These are phyloP conservation scores for Umbelopsis isabellina DNA, from an alignment of 192 early-diverging fungal genomes.

Conservation along the genomic window DNA sequence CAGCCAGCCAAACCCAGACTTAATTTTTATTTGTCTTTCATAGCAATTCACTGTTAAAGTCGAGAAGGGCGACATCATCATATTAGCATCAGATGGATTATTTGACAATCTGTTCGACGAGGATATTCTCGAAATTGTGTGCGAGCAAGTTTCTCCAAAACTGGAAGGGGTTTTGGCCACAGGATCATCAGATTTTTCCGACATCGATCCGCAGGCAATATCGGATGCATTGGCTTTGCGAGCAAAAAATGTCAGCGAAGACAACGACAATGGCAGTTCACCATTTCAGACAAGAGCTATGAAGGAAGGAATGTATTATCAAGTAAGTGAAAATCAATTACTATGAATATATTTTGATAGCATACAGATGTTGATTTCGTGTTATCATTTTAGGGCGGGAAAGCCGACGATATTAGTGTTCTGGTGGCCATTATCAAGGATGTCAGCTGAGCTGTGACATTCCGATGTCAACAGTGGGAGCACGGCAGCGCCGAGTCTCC, in stretches of 20 bases:
- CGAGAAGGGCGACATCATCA: constrained; percentile 89
- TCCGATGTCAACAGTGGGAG: not conserved
- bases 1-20: no score
- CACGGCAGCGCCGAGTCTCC: not conserved
- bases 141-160: constrained; percentile 35
- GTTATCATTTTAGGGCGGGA: constrained; percentile 85
- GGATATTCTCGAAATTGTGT: constrained; percentile 91
- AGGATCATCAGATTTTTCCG: constrained; percentile 21
- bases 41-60: constrained; percentile 76
- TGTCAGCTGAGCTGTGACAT: constrained; percentile 10
- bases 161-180: constrained; percentile 29
- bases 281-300: constrained; percentile 94
- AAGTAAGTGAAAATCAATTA: constrained; percentile 16
- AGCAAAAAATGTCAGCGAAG: constrained; percentile 80
- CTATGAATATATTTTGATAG: not conserved
- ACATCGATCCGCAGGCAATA: constrained; percentile 72
- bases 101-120: constrained; percentile 99
- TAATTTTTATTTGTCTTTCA: not conserved
- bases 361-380: constrained; percentile 28
- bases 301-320: constrained; percentile 78
- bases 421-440: constrained; percentile 78
- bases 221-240: constrained; percentile 76
- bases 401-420: constrained; percentile 94
- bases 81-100: constrained; percentile 94
- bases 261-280: constrained; percentile 67